phyloP scores from a whole-genome alignment of 306 rosid genomes.

The Lablab purpureus region DNA sequence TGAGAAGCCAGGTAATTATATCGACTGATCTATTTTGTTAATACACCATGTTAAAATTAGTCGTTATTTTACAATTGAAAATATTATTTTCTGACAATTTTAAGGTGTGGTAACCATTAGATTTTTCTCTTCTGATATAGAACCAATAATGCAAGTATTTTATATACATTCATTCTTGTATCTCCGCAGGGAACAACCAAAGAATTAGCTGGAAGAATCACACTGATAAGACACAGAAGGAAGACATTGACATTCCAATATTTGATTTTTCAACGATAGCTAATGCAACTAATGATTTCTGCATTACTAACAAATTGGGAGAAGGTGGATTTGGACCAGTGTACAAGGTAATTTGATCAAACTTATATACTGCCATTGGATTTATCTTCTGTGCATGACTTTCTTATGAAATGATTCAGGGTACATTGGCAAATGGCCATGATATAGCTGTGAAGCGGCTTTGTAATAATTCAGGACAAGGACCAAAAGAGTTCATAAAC shows the following conservation, averaged over 20 bases:
- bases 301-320: conserved; percentile 54
- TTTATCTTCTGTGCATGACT: conserved; percentile 26
- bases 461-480: conserved; percentile 63
- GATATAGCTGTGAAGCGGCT: conserved; percentile 76
- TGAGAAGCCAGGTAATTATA: no score
- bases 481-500: conserved; percentile 63
- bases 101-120: no score
- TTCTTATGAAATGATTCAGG: conserved; percentile 54
- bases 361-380: neutral
- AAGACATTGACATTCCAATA: conserved; percentile 51
- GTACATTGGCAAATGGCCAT: conserved; percentile 55
- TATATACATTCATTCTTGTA: no score
- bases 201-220: no score
- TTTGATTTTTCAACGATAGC: conserved; percentile 55
- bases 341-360: conserved; percentile 54
- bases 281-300: conserved; percentile 56
- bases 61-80: no score
- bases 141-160: no score
- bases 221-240: no score
- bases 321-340: conserved; percentile 69
- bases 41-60: no score
- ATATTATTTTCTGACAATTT: no score
- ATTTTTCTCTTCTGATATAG: no score
- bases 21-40: no score
- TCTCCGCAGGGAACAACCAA: no score